Conservation (phyloP, 202 grass and related monocot genomes). For the Cymbopogon flexuosus region DNA sequence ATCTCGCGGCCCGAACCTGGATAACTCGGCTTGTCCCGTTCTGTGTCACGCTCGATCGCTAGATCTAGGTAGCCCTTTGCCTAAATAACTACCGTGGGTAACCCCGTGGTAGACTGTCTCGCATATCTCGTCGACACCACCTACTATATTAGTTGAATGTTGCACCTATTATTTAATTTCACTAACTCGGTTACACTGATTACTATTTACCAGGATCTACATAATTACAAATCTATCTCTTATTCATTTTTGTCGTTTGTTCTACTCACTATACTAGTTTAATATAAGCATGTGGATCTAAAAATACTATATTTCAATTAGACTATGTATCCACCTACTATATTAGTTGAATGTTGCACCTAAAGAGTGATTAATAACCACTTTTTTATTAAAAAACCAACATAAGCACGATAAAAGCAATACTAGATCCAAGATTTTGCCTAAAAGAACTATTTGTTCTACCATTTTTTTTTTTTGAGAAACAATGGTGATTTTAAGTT, state of each 20-base stretch:
- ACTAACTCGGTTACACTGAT: neutral
- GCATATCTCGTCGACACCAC: too few species aligned
- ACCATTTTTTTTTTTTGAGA: neutral
- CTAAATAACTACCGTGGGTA: too few species aligned
- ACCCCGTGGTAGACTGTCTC: too few species aligned
- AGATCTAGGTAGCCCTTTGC: too few species aligned
- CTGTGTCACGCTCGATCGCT: too few species aligned
- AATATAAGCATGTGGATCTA: neutral
- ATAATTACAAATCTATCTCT: neutral
- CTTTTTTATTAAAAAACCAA: neutral
- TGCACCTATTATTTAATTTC: neutral
- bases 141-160: too few species aligned
- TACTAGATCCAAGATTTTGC: neutral
- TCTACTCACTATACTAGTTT: neutral
- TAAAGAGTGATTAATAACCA: neutral
- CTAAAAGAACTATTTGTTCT: neutral
- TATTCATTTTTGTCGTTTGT: neutral
- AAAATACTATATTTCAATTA: neutral
- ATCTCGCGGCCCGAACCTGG: too few species aligned
- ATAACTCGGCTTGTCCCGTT: too few species aligned
- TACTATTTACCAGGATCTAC: neutral
- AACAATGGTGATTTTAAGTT: neutral
- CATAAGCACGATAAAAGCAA: too few species aligned
- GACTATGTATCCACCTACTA: neutral
- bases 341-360: neutral